These are phyloP conservation scores for Pleodorina starrii DNA, from an alignment of 139 green algal genomes.

Conservation along the genomic window DNA sequence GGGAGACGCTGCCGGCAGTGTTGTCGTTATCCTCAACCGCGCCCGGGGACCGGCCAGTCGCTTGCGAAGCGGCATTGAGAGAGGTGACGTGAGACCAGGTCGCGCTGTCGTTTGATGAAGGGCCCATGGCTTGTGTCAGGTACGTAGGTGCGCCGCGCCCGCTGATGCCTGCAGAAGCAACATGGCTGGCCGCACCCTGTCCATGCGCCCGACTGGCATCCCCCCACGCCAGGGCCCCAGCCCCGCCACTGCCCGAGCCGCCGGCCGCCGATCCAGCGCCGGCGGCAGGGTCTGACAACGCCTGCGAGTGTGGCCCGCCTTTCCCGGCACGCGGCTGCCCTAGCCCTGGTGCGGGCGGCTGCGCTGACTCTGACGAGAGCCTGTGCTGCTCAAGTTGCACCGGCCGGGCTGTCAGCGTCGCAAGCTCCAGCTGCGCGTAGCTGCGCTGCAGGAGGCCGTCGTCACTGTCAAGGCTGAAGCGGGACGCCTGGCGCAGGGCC, in stretches of 20 bases:
- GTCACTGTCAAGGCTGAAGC: not conserved
- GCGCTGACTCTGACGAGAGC: not conserved
- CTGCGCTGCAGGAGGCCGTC: slow-evolving; percentile 29
- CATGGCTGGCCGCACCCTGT: not conserved
- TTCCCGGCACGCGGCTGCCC: not conserved
- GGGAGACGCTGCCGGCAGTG: too few relatives aligned
- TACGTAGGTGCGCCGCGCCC: too few relatives aligned
- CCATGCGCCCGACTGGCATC: not conserved
- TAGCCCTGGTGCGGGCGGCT: not conserved
- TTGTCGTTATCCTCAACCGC: too few relatives aligned
- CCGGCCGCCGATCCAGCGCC: too few relatives aligned
- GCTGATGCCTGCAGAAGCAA: too few relatives aligned
- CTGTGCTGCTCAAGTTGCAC: slow-evolving; percentile 14
- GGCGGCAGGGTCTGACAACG: not conserved
- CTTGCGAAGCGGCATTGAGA: too few relatives aligned
- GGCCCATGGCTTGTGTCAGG: too few relatives aligned
- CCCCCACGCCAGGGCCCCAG: too few relatives aligned
- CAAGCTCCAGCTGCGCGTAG: slow-evolving; percentile 34
- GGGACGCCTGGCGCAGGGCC: not conserved
- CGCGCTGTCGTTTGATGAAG: too few relatives aligned
- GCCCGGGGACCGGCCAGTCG: too few relatives aligned
- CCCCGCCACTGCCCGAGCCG: not conserved
- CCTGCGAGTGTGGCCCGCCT: too few relatives aligned
- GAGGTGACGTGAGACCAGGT: too few relatives aligned
- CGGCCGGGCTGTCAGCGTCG: slow-evolving; percentile 12